A percentile compares a stretch with the other conserved stretches of the same genome.
Conservation (phyloP, 2,329 filamentous ascomycete genomes). For the Cercospora nicotianae region DNA sequence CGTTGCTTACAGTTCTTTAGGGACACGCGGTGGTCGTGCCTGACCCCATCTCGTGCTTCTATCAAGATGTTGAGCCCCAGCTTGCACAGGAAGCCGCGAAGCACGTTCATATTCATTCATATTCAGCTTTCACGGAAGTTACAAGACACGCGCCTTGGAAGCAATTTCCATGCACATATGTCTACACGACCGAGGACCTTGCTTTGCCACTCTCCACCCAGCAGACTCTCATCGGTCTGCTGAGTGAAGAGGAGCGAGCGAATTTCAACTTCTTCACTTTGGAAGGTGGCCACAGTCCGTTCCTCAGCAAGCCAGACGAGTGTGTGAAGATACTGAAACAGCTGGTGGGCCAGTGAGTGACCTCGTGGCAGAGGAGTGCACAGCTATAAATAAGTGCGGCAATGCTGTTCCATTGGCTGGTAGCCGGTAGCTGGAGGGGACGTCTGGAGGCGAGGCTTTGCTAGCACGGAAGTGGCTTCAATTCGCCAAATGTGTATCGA, state of each 20-base stretch:
- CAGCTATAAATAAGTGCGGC: neutral
- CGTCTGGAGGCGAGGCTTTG: neutral
- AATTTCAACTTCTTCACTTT: slow-evolving; percentile 15
- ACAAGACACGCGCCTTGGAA: slow-evolving; percentile 22
- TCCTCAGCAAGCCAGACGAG: slow-evolving; percentile 23
- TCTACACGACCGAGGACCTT: slow-evolving; percentile 23
- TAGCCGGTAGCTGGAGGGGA: neutral
- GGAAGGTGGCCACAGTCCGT: slow-evolving; percentile 26
- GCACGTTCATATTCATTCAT: slow-evolving; percentile 11
- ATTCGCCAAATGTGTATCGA: neutral
- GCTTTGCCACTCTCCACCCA: slow-evolving; percentile 11
- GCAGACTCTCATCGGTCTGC: slow-evolving; percentile 3
- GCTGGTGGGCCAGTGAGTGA: neutral
- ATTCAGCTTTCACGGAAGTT: slow-evolving; percentile 12
- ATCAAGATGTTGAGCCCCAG: slow-evolving; percentile 22
- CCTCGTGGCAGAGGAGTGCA: neutral
- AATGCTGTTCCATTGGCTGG: neutral
- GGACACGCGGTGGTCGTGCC: slow-evolving; percentile 14
- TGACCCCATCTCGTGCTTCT: slow-evolving; percentile 21
- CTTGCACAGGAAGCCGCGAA: slow-evolving; percentile 22
- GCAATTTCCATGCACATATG: slow-evolving; percentile 23
- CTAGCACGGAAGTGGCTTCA: neutral
- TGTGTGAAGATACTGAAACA: slow-evolving; percentile 8
- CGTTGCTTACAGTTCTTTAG: neutral
- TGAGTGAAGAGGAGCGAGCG: slow-evolving; percentile 15